Evolutionary conservation across 78 protist genomes (phyloP).

Genomic region (Dictyostelium firmibasis): DNA sequence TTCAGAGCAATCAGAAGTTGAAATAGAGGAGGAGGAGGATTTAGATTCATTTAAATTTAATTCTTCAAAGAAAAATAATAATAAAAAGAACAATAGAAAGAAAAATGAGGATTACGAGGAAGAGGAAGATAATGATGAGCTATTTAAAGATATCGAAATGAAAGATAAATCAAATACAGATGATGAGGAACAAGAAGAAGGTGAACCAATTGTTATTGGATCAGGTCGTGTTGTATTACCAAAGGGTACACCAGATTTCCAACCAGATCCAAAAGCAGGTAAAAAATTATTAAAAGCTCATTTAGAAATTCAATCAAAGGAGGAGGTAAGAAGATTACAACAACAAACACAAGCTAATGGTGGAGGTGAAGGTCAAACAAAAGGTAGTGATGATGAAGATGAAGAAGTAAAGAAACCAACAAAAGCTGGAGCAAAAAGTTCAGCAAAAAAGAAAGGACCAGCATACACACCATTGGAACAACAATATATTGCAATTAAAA

Average conservation of each 20-base stretch:
- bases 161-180: not conserved
- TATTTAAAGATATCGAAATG: not conserved
- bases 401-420: conserved; percentile 8
- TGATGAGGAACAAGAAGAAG: not conserved
- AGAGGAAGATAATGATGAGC: not conserved
- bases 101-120: not conserved
- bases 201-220: not conserved
- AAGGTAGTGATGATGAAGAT: conserved; percentile 13
- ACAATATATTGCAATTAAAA: conserved; percentile 71
- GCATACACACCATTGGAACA: conserved; percentile 81
- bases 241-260: conserved; percentile 38
- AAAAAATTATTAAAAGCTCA: conserved; percentile 15
- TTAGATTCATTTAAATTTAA: not conserved
- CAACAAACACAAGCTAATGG: conserved; percentile 3
- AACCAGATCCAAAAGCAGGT: conserved; percentile 15
- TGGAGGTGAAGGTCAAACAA: not conserved
- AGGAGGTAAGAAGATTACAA: not conserved
- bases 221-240: conserved; percentile 28
- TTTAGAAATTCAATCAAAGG: not conserved
- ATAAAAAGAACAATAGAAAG: not conserved
- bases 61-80: not conserved
- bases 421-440: not conserved
- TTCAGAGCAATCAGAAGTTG: not conserved
- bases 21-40: not conserved
- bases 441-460: not conserved